Evolutionary conservation across 2,329 filamentous ascomycete genomes (phyloP).

Genomic region (Aureobasidium sp.): DNA sequence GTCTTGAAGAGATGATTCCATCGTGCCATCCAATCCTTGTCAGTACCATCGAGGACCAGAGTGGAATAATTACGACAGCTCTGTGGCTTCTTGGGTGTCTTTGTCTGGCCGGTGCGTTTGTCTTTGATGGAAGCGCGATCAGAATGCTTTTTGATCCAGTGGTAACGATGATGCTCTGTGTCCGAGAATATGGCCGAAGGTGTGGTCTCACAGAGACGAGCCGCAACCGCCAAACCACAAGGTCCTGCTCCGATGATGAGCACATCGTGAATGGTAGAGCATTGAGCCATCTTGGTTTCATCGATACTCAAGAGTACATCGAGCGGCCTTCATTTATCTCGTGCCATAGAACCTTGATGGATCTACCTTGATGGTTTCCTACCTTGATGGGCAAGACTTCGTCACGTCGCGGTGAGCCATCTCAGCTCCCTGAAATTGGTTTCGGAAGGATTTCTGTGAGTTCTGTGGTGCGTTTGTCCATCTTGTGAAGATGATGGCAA

Average conservation of each 20-base stretch:
- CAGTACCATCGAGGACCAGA: constrained; percentile 58
- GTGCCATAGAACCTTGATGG: background rate
- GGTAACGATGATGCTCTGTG: constrained; percentile 71
- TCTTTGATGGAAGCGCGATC: constrained; percentile 51
- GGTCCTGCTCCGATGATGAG: constrained; percentile 67
- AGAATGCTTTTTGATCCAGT: constrained; percentile 62
- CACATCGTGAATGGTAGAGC: background rate
- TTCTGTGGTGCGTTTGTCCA: too few relatives aligned
- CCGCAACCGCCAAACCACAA: constrained; percentile 64
- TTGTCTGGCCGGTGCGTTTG: constrained; percentile 35
- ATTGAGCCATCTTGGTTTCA: background rate
- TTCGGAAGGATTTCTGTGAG: too few relatives aligned
- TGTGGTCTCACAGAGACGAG: constrained; percentile 60
- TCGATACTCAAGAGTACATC: too few relatives aligned
- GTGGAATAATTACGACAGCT: constrained; percentile 33
- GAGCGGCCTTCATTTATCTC: background rate
- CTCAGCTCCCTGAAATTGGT: too few relatives aligned
- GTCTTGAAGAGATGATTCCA: constrained; percentile 63
- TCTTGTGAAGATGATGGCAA: too few relatives aligned
- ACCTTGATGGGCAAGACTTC: too few relatives aligned
- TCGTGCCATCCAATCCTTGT: constrained; percentile 55
- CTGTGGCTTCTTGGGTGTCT: constrained; percentile 24
- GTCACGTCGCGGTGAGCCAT: too few relatives aligned
- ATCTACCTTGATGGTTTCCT: too few relatives aligned
- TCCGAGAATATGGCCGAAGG: constrained; percentile 76